These are phyloP conservation scores for Boeremia exigua DNA, from an alignment of 2,329 filamentous ascomycete genomes.

Conservation along the genomic window DNA sequence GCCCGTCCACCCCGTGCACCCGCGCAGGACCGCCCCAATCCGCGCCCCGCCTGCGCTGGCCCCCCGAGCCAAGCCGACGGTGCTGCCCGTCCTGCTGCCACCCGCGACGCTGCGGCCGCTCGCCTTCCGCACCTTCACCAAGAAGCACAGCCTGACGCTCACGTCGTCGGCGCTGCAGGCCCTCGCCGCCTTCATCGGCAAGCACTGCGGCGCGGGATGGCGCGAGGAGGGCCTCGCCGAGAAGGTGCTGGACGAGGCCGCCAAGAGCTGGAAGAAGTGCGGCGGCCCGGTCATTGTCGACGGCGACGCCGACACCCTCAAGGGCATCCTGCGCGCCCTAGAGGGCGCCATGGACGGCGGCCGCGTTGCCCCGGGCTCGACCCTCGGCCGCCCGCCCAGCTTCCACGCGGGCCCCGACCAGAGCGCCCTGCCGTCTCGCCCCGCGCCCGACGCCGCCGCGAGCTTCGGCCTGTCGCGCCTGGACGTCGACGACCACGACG, in stretches of 20 bases:
- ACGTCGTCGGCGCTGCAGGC: constrained; percentile 85
- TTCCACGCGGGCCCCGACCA: constrained; percentile 63
- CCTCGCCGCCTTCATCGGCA: constrained; percentile 87
- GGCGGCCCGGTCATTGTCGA: constrained; percentile 92
- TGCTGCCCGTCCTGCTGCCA: constrained; percentile 88
- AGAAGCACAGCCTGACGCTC: constrained; percentile 94
- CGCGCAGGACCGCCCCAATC: constrained; percentile 51
- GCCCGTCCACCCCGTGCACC: constrained; percentile 77
- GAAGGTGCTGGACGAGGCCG: constrained; percentile 88
- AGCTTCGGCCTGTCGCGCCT: constrained; percentile 66
- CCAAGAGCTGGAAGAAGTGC: constrained; percentile 87
- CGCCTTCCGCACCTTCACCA: constrained; percentile 94
- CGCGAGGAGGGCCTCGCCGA: constrained; percentile 93
- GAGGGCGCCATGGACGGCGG: constrained; percentile 92
- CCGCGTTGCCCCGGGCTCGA: constrained; percentile 63
- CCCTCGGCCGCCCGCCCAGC: constrained; percentile 68
- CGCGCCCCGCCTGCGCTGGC: constrained; percentile 56
- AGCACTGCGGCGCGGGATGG: constrained; percentile 95
- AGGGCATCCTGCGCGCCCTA: constrained; percentile 80
- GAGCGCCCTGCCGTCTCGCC: constrained; percentile 32
- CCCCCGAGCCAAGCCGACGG: constrained; percentile 62
- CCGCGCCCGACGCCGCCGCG: constrained; percentile 62
- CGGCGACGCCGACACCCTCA: constrained; percentile 72
- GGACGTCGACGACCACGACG: constrained; percentile 60
- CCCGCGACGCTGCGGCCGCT: constrained; percentile 85